Base-by-base conservation (phyloP, 2,329 filamentous ascomycete genomes). In the Colletotrichum shisoi region DNA sequence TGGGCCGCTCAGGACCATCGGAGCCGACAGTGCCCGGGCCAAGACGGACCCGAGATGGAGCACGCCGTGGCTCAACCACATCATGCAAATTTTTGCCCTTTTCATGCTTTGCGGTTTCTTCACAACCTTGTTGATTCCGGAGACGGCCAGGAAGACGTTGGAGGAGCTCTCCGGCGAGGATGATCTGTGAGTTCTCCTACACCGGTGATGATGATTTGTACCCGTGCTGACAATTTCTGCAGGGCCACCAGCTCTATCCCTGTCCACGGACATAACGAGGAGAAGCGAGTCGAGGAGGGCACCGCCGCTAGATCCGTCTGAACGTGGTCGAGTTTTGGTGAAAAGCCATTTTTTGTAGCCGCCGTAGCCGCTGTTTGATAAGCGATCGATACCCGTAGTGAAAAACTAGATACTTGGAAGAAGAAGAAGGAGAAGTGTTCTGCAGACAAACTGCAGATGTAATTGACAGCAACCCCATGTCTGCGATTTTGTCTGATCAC, bases 151-250 rank as follows among this genome's bases (percentile, higher is more conserved):
- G 1, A 83, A 82, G 72, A 81, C 76, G 49, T 77, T 85, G 5
- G 83, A 85, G 70, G 81, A 84, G 61, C 76, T 85, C 3, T 82
- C 82, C 17, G 82, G 83, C 69, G 83, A 69, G 39, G 68, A 68
- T n/a, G 68, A 69, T 27, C 21, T 68, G 68, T 69, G 24, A 61
- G 68, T 69, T 21, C 49, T 24, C 21, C 15, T 15, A 8, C 12
- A 7, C 17, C 21, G 11, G 12, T 19, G 3, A 12, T 27, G 7
- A 34, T 34, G 11, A 5, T 11, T 24, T 24, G 0, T 9, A 27
- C 21, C 9, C 37, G 19, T 53, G 9, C 64, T 64, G 45, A 63
- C 39, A 45, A 7, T 40, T 12, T 2, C 19, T 19, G 7, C 24
- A 68, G 66, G 1, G 63, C 66, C 13, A 61, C 60, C 45, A 69